A percentile compares a stretch with the other conserved stretches of the same genome.
These are phyloP conservation scores for Ustilago tritici DNA, from an alignment of 1,284 basidiomycete genomes.

Conservation along the genomic window DNA sequence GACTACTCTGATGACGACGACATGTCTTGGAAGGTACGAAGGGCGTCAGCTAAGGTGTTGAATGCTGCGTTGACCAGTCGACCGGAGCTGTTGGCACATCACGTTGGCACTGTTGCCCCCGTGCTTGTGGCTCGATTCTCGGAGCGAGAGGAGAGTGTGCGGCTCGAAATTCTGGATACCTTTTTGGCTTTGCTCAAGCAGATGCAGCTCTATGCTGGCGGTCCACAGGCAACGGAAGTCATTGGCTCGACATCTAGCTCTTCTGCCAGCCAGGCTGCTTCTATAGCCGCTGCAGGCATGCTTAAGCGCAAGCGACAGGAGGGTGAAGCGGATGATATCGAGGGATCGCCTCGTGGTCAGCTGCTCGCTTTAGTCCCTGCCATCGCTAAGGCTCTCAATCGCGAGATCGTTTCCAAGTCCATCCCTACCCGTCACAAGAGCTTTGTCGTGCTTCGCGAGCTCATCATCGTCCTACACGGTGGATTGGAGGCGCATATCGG, in stretches of 20 bases:
- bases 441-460: conserved; percentile 81
- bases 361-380: conserved; percentile 77
- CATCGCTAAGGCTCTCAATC: conserved; percentile 83
- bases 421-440: conserved; percentile 85
- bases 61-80: conserved; percentile 86
- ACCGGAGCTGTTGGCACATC: conserved; percentile 81
- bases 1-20: conserved; percentile 96
- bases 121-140: conserved; percentile 88
- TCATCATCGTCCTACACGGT: conserved; percentile 85
- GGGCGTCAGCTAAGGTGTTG: conserved; percentile 90
- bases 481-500: conserved; percentile 80
- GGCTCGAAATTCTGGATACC: conserved; percentile 91
- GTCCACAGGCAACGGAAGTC: conserved; percentile 75
- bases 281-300: conserved; percentile 56
- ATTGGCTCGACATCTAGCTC: conserved; percentile 71
- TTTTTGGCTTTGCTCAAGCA: conserved; percentile 85
- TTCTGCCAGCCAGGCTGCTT: conserved; percentile 33
- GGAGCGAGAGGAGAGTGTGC: conserved; percentile 94
- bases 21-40: conserved; percentile 96
- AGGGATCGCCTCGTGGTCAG: conserved; percentile 62
- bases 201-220: conserved; percentile 73
- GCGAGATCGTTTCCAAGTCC: conserved; percentile 87
- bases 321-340: conserved; percentile 45
- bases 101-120: conserved; percentile 87
- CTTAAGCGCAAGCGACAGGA: conserved; percentile 69